A percentile compares a stretch with the other conserved stretches of the same genome.
phyloP scores from a whole-genome alignment of 2,329 filamentous ascomycete species.

The Coniochaeta sp. region DNA sequence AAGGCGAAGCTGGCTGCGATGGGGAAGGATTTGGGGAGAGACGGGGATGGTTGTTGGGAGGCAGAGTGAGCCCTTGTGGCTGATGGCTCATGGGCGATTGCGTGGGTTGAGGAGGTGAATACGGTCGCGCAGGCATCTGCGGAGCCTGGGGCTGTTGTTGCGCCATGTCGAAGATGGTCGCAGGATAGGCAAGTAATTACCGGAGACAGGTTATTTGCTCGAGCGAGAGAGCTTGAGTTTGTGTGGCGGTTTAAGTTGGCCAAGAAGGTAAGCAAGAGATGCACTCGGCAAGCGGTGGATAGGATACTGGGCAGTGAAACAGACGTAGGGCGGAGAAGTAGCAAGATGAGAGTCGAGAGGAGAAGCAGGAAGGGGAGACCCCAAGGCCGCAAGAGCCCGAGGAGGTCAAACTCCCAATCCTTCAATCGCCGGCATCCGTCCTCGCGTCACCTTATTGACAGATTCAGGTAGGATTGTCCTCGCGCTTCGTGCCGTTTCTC shows the following conservation, averaged over 20 bases:
- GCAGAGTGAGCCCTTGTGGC: constrained; percentile 3
- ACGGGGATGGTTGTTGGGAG: not conserved
- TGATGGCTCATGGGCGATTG: constrained; percentile 5
- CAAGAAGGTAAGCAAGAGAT: not conserved
- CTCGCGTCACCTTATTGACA: not conserved
- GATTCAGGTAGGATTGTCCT: not conserved
- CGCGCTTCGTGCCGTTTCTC: not conserved
- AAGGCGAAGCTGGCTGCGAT: not conserved
- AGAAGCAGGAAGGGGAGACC: not conserved
- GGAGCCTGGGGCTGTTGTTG: constrained; percentile 49
- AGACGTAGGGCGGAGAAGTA: not conserved
- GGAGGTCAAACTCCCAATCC: constrained; percentile 16
- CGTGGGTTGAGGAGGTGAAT: not conserved
- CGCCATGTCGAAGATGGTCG: constrained; percentile 37
- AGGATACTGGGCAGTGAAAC: not conserved
- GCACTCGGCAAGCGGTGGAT: not conserved
- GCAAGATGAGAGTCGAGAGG: not conserved
- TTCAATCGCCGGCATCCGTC: not conserved
- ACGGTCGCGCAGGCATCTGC: constrained; percentile 13
- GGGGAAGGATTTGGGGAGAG: not conserved
- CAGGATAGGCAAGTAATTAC: not conserved
- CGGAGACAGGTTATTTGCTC: not conserved
- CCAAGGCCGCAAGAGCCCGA: constrained; percentile 42
- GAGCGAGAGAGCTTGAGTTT: not conserved
- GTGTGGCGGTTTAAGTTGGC: not conserved